These are phyloP conservation scores for Schizonepeta tenuifolia DNA, from an alignment of 257 asterid genomes.

Conservation along the genomic window DNA sequence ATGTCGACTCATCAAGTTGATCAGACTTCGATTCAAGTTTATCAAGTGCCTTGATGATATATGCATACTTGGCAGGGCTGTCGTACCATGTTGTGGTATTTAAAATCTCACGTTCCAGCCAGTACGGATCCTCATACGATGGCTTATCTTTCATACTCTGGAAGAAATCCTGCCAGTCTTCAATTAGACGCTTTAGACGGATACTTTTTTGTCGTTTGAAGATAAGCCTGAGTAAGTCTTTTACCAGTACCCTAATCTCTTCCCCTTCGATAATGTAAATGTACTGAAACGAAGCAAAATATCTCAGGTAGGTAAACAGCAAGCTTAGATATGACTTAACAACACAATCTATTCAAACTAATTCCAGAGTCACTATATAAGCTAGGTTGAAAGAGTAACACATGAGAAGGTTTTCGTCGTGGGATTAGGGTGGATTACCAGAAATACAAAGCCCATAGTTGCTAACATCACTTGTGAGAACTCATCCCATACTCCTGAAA, in stretches of 20 bases:
- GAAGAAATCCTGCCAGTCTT: conserved; percentile 42
- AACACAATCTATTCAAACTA: neutral
- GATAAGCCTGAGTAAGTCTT: conserved; percentile 57
- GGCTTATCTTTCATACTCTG: conserved; percentile 38
- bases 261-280: conserved; percentile 64
- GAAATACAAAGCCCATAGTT: conserved; percentile 56
- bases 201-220: conserved; percentile 60
- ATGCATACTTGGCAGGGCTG: conserved; percentile 56
- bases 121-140: conserved; percentile 47
- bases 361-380: neutral
- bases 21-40: neutral
- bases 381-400: neutral
- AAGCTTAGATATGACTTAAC: neutral
- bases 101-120: conserved; percentile 61
- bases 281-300: conserved; percentile 57
- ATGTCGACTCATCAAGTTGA: neutral
- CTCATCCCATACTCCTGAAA: conserved; percentile 56
- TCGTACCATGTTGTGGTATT: conserved; percentile 63
- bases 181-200: conserved; percentile 55
- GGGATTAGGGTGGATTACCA: conserved; percentile 51
- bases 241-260: conserved; percentile 51
- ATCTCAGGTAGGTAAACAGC: neutral
- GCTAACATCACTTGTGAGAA: conserved; percentile 57
- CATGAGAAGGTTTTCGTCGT: conserved; percentile 1
- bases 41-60: conserved; percentile 25